Conservation (phyloP, 1,139 yeast species). For the Lizanozyma gosingica region DNA sequence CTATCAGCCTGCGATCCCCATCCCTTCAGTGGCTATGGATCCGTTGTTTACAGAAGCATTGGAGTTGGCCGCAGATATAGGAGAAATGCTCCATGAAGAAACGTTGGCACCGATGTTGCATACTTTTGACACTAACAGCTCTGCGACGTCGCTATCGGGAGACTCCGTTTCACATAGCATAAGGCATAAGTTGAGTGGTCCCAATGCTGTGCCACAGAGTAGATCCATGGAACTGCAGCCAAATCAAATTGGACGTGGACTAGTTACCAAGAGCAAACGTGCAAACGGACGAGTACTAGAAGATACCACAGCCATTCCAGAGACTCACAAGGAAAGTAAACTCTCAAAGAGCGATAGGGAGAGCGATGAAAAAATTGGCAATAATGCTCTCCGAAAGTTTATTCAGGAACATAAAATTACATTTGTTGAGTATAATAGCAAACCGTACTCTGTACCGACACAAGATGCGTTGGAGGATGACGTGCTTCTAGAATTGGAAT, state of each 20-base stretch:
- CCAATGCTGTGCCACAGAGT: neutral
- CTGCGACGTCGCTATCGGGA: neutral
- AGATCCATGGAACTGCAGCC: too few relatives aligned
- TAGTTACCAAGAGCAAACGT: neutral
- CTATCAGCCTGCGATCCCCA: neutral
- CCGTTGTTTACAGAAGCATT: neutral
- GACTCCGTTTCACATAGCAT: neutral
- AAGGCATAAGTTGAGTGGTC: neutral
- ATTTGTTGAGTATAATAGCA: neutral
- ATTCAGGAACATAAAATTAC: neutral
- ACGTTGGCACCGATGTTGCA: neutral
- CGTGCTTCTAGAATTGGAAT: neutral
- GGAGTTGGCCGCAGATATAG: neutral
- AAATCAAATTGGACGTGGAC: neutral
- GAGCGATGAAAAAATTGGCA: too few relatives aligned
- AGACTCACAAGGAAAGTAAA: neutral
- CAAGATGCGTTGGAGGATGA: neutral
- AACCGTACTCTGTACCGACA: neutral
- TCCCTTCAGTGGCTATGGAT: neutral
- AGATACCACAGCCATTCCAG: neutral
- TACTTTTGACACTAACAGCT: neutral
- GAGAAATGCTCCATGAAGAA: neutral
- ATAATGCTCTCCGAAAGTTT: neutral
- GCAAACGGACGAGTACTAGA: neutral
- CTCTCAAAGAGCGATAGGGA: neutral